A percentile compares a stretch with the other conserved stretches of the same genome.
Conservation (phyloP, 371 early-diverging fungal species). For the Syncephalis plumigaleata region DNA sequence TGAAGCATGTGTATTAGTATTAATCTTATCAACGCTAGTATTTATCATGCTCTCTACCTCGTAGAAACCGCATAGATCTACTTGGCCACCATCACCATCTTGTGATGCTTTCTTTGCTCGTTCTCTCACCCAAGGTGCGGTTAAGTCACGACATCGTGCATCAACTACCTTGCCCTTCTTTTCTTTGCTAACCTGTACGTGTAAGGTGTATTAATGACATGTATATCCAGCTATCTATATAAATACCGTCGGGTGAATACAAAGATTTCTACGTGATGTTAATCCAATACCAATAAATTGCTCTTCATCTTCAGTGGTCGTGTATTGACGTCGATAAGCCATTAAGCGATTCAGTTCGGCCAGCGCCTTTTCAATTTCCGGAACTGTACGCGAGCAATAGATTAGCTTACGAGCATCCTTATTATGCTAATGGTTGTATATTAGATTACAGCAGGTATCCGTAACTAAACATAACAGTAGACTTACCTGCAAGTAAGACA, state of each 20-base stretch:
- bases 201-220: no score
- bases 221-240: background rate
- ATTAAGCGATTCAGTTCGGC: conserved; percentile 90
- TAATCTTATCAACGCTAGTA: background rate
- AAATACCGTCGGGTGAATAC: conserved; percentile 72
- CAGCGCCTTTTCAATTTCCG: conserved; percentile 98
- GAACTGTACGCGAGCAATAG: conserved; percentile 98
- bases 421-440: no score
- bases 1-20: background rate
- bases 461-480: background rate
- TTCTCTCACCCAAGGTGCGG: conserved; percentile 88
- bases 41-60: conserved; percentile 41
- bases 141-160: conserved; percentile 77
- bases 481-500: conserved; percentile 86
- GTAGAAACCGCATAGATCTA: conserved; percentile 67
- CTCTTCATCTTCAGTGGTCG: conserved; percentile 39
- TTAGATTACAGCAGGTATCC: background rate
- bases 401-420: conserved; percentile 86
- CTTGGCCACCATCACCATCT: conserved; percentile 14
- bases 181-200: conserved; percentile 47
- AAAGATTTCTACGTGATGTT: conserved; percentile 89
- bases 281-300: conserved; percentile 91
- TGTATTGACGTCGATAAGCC: conserved; percentile 41
- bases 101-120: conserved; percentile 26
- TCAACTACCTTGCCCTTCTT: conserved; percentile 78